Evolutionary conservation across 2,329 filamentous ascomycete genomes (phyloP).

Genomic region (Aureobasidium pullulans): DNA sequence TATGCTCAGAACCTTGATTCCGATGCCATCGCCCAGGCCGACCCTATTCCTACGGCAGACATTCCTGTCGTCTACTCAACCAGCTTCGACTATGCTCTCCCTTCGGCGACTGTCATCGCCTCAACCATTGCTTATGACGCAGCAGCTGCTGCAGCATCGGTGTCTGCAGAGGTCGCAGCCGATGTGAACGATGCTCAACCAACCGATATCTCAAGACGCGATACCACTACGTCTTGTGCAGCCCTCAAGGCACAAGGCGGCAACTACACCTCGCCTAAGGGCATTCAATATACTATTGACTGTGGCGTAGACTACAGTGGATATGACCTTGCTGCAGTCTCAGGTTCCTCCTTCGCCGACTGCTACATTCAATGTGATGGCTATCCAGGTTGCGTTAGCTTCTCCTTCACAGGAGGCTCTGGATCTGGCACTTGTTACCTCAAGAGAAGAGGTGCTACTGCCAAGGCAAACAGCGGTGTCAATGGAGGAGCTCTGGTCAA

Average conservation of each 20-base stretch:
- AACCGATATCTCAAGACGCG: neutral
- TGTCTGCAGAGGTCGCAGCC: neutral
- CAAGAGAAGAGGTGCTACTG: neutral
- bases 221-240: neutral
- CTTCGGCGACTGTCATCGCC: neutral
- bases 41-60: neutral
- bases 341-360: neutral
- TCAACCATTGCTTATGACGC: neutral
- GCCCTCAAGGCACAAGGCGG: neutral
- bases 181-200: neutral
- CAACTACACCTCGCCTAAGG: neutral
- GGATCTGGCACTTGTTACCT: conserved; percentile 10
- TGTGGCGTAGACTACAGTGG: conserved; percentile 4
- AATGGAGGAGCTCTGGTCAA: neutral
- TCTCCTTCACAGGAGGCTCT: conserved; percentile 2
- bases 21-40: neutral
- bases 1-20: neutral
- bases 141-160: neutral
- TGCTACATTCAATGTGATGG: conserved; percentile 2
- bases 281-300: neutral
- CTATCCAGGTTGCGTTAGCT: conserved; percentile 4
- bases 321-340: neutral
- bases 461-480: neutral
- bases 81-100: neutral
- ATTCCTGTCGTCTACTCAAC: neutral